Evolutionary conservation across 2,329 filamentous ascomycete species (phyloP).

Genomic region (Leptographium procerum): DNA sequence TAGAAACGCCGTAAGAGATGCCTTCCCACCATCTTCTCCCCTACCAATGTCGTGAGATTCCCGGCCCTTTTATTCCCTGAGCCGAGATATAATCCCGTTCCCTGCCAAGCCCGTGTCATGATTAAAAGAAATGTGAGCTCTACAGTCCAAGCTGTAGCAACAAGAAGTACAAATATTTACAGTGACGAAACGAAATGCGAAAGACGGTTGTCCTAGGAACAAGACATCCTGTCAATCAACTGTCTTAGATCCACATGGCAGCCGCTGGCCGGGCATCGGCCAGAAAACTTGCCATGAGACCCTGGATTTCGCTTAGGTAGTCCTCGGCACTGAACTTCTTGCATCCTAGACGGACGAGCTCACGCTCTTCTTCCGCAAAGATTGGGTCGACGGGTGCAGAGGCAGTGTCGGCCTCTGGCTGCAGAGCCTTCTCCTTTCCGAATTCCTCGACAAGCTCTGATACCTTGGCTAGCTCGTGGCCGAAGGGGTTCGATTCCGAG

Average conservation of each 20-base stretch:
- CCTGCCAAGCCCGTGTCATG: not conserved
- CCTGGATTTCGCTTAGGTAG: constrained; percentile 71
- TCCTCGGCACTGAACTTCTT: constrained; percentile 67
- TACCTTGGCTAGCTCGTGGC: constrained; percentile 80
- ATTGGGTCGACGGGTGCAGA: not conserved
- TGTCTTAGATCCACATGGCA: constrained; percentile 37
- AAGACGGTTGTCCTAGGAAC: not conserved
- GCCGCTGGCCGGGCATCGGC: constrained; percentile 22
- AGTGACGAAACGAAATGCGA: constrained; percentile 6
- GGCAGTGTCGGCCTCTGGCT: not conserved
- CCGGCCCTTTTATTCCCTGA: not conserved
- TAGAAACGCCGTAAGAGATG: not conserved
- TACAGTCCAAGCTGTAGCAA: not conserved
- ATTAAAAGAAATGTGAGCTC: not conserved
- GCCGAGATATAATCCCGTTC: not conserved
- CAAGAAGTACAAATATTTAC: constrained; percentile 8
- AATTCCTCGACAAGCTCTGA: constrained; percentile 90
- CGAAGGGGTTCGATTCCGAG: constrained; percentile 59
- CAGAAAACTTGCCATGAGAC: constrained; percentile 53
- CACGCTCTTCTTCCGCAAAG: constrained; percentile 63
- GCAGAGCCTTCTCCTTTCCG: constrained; percentile 35
- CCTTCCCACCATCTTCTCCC: not conserved
- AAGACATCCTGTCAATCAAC: not conserved
- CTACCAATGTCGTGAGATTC: not conserved
- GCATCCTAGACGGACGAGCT: constrained; percentile 59